Percentiles rank a stretch among this genome's conserved stretches.
Conservation (phyloP, 768 basidiomycete genomes). For the Suillus subaureus region DNA sequence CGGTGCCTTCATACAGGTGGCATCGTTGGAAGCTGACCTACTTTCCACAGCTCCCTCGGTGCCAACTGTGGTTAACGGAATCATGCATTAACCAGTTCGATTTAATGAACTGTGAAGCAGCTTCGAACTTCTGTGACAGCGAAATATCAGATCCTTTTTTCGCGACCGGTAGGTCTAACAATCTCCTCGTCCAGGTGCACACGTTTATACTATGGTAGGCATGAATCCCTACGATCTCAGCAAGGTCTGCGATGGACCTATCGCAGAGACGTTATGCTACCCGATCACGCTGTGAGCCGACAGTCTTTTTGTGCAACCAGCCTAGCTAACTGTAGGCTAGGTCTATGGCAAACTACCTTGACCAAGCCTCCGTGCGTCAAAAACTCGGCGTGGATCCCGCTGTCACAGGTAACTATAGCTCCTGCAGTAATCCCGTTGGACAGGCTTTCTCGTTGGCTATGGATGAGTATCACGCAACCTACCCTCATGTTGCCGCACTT, state of each 20-base stretch:
- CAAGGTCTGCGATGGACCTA: slow-evolving; percentile 53
- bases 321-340: slow-evolving; percentile 34
- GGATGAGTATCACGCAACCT: slow-evolving; percentile 40
- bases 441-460: slow-evolving; percentile 47
- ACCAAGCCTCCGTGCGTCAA: slow-evolving; percentile 52
- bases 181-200: not conserved
- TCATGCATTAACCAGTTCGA: slow-evolving; percentile 73
- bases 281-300: slow-evolving; percentile 46
- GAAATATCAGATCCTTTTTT: slow-evolving; percentile 36
- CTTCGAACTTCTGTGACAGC: slow-evolving; percentile 65
- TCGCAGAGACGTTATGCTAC: slow-evolving; percentile 57
- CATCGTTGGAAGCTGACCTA: not conserved
- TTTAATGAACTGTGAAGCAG: slow-evolving; percentile 65
- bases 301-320: not conserved
- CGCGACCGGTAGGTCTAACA: slow-evolving; percentile 31
- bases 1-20: slow-evolving; percentile 10
- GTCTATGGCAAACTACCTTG: slow-evolving; percentile 62
- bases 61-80: slow-evolving; percentile 55
- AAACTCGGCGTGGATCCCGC: slow-evolving; percentile 64
- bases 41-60: slow-evolving; percentile 63
- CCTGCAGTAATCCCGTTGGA: slow-evolving; percentile 45
- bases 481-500: slow-evolving; percentile 46
- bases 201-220: slow-evolving; percentile 25
- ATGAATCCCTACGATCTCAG: slow-evolving; percentile 73
- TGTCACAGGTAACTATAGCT: slow-evolving; percentile 41